phyloP scores from a whole-genome alignment of 2,329 filamentous ascomycete genomes.

The Dothistroma pini region DNA sequence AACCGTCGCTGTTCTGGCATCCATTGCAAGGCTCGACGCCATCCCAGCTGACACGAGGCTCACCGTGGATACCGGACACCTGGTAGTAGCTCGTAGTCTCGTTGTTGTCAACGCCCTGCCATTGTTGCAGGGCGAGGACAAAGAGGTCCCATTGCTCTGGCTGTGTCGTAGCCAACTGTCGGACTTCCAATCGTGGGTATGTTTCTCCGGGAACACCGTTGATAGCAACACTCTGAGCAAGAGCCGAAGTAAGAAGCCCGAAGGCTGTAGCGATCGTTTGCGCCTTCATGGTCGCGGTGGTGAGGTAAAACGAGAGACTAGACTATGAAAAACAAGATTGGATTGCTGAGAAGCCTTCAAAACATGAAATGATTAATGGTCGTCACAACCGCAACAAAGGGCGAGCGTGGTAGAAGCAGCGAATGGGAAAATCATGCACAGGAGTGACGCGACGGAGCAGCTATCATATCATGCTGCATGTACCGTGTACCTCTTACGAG shows the following conservation, averaged over 20 bases:
- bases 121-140: constrained; percentile 20
- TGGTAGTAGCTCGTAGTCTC: constrained; percentile 18
- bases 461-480: background rate
- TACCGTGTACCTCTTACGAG: no score
- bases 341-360: background rate
- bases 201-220: constrained; percentile 5
- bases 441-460: background rate
- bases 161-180: constrained; percentile 14
- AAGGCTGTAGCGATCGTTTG: constrained; percentile 4
- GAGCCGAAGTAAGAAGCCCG: background rate
- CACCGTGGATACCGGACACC: constrained; percentile 27
- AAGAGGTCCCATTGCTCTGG: constrained; percentile 23
- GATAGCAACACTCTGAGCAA: constrained; percentile 1
- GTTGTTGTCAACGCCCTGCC: constrained; percentile 12
- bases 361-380: background rate
- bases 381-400: background rate
- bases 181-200: constrained; percentile 19
- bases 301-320: background rate
- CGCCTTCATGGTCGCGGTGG: background rate
- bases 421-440: background rate
- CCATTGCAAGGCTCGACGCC: constrained; percentile 28
- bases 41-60: constrained; percentile 30
- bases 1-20: constrained; percentile 30
- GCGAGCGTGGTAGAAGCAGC: background rate
- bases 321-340: background rate